phyloP scores from a whole-genome alignment of 345 rosid genomes.

The Odontarrhena argentea region DNA sequence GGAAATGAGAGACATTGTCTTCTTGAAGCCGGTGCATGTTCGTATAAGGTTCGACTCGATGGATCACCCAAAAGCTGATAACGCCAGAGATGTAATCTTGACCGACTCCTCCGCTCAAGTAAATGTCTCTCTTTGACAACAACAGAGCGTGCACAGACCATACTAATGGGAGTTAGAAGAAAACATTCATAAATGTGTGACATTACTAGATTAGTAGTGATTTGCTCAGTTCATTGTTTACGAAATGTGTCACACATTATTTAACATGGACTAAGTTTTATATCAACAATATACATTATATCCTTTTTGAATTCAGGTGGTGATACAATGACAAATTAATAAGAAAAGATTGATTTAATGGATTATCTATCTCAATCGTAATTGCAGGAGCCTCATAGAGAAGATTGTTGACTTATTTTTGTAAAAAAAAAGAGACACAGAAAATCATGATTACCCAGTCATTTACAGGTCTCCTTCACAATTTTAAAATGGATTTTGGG shows the following conservation, averaged over 20 bases:
- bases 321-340: too few relatives aligned
- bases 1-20: conserved; percentile 63
- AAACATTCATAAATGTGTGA: not conserved
- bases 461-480: conserved; percentile 15
- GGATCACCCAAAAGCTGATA: conserved; percentile 74
- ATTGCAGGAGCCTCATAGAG: conserved; percentile 10
- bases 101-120: conserved; percentile 54
- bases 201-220: conserved; percentile 15
- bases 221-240: conserved; percentile 9
- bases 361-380: conserved; percentile 13
- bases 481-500: conserved; percentile 19
- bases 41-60: conserved; percentile 56
- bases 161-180: not conserved
- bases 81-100: conserved; percentile 58
- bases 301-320: too few relatives aligned
- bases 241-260: conserved; percentile 1
- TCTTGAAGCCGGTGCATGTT: conserved; percentile 71
- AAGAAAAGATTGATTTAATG: not conserved
- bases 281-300: too few relatives aligned
- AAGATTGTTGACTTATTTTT: conserved; percentile 21
- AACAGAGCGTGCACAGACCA: conserved; percentile 1
- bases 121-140: conserved; percentile 45
- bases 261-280: too few relatives aligned
- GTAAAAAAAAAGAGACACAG: conserved; percentile 1
- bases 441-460: not conserved